Evolutionary conservation across 2,329 filamentous ascomycete genomes (phyloP).

Genomic region (Trichoderma lentiforme): DNA sequence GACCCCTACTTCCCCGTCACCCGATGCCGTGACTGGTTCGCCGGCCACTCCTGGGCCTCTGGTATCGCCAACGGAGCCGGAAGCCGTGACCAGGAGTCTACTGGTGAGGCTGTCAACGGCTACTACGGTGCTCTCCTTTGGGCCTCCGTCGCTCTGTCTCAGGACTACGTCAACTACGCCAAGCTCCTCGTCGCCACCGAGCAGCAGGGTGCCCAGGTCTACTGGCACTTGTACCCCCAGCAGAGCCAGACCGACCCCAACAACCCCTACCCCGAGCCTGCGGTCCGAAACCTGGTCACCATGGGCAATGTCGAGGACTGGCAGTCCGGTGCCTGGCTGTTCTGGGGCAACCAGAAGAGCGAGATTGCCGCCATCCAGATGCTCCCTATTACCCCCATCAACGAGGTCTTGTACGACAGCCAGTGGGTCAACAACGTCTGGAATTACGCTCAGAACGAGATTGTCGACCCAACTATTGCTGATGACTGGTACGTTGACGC

Average conservation of each 20-base stretch:
- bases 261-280: conserved; percentile 26
- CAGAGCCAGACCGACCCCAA: conserved; percentile 22
- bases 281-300: conserved; percentile 19
- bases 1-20: conserved; percentile 29
- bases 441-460: conserved; percentile 24
- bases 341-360: conserved; percentile 16
- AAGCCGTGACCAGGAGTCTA: conserved; percentile 29
- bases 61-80: conserved; percentile 27
- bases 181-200: conserved; percentile 27
- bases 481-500: conserved; percentile 22
- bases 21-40: conserved; percentile 28
- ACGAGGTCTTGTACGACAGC: conserved; percentile 22
- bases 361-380: conserved; percentile 20
- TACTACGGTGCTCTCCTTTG: conserved; percentile 29
- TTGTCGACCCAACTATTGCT: conserved; percentile 23
- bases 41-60: conserved; percentile 30
- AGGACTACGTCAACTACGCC: conserved; percentile 26
- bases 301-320: conserved; percentile 27
- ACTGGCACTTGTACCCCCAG: conserved; percentile 26
- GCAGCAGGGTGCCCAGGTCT: conserved; percentile 24
- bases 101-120: conserved; percentile 26
- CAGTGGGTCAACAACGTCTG: conserved; percentile 26
- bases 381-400: conserved; percentile 15
- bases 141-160: conserved; percentile 24
- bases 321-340: conserved; percentile 26